Evolutionary conservation across 371 early-diverging fungal genomes (phyloP), one percentile per base, ranked within the genome.

Genomic region (Apophysomyces sp.): DNA sequence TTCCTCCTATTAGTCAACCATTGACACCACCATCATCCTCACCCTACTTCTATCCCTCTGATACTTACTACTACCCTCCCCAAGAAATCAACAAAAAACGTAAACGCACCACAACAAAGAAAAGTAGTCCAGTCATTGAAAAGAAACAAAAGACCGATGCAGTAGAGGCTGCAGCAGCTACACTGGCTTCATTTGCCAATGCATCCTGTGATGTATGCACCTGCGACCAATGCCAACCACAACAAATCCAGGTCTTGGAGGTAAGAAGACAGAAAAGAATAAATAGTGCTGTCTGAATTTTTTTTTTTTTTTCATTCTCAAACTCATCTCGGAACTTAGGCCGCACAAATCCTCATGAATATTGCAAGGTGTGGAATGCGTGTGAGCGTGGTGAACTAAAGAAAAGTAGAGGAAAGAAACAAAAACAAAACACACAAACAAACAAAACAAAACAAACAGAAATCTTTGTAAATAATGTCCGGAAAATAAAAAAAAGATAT

Each of bases 281-380:
- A 11, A 32, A 32, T 29, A 16, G 13, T 32, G 37, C 3, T 27
- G 11, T 41, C 31, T 51, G 21, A 30, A 31, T 18, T 27, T 39
- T 56, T 26, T 18, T 18, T 40, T 40, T 40, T 3, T n/a, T n/a
- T 40, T n/a, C 16, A n/a, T 40, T n/a, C 12, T 7, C 7, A 34
- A 34, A 34, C 34, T 34, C 34, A 34, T 37, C 11, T 37, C 37
- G 37, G 37, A 37, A 36, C 41, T 37, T 68, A 80, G 80, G 80
- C 80, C 65, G 80, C 80, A 54, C 80, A 80, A 57, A 80, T 80
- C 32, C 61, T 80, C 12, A 77, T 80, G 77, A 74, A 80, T 54
- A 80, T 80, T 65, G 80, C 80, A 34, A 69, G 73, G 29, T 74
- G 71, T 44, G 71, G 76, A 29, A 77, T 80, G 80, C 73, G 71